Percentiles rank a stretch among this genome's conserved stretches.
Evolutionary conservation across 2,329 filamentous ascomycete genomes (phyloP).

Genomic region (Dothideomycetes sp.): DNA sequence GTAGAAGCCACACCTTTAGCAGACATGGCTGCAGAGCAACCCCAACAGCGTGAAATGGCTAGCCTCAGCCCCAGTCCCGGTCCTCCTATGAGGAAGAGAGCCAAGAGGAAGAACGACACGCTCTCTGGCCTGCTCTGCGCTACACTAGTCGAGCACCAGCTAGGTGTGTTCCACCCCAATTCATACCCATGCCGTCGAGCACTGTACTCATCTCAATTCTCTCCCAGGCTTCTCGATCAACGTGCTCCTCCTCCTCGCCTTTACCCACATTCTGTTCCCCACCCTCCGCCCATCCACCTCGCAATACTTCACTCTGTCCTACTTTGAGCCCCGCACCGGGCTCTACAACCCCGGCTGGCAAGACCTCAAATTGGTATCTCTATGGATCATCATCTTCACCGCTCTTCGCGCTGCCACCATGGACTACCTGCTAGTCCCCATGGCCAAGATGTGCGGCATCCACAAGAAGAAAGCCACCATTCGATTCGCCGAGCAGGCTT

Average conservation of each 20-base stretch:
- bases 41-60: slow-evolving; percentile 2
- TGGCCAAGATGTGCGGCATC: slow-evolving; percentile 65
- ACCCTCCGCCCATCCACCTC: slow-evolving; percentile 67
- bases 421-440: slow-evolving; percentile 75
- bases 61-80: not conserved
- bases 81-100: slow-evolving; percentile 8
- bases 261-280: slow-evolving; percentile 75
- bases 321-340: slow-evolving; percentile 61
- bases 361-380: slow-evolving; percentile 67
- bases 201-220: not conserved
- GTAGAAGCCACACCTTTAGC: not conserved
- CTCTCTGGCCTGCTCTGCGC: slow-evolving; percentile 25
- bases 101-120: slow-evolving; percentile 22
- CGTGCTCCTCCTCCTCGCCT: slow-evolving; percentile 69
- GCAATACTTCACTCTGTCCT: slow-evolving; percentile 82
- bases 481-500: slow-evolving; percentile 89
- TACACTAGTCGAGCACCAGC: slow-evolving; percentile 34
- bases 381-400: slow-evolving; percentile 77
- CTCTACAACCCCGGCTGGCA: slow-evolving; percentile 69
- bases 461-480: slow-evolving; percentile 65
- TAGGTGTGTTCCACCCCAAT: slow-evolving; percentile 23
- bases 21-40: not conserved
- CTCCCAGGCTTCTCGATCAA: slow-evolving; percentile 70
- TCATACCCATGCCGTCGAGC: not conserved
- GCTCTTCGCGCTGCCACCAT: slow-evolving; percentile 75